Percentiles rank a stretch among this genome's conserved stretches.
Conservation (phyloP, 1,284 basidiomycete species). For the Crepidotus sp. region DNA sequence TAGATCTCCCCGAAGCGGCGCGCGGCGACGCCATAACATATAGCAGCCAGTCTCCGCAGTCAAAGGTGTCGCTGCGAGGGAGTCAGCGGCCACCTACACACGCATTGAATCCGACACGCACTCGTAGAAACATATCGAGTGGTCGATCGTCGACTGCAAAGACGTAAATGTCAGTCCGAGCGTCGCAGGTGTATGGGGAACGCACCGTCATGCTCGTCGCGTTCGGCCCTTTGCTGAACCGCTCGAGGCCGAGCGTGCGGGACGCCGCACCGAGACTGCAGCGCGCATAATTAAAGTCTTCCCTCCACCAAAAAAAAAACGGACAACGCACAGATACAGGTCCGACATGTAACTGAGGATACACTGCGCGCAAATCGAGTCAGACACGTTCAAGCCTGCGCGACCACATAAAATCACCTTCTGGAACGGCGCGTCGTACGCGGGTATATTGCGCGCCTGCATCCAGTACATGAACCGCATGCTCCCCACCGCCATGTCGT, state of each 20-base stretch:
- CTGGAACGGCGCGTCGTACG: constrained; percentile 66
- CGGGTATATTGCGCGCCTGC: constrained; percentile 58
- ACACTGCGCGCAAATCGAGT: constrained; percentile 40
- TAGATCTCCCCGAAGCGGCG: constrained; percentile 64
- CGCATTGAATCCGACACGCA: too few species aligned
- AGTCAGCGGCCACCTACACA: too few species aligned
- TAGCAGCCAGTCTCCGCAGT: constrained; percentile 73
- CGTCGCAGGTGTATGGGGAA: neutral
- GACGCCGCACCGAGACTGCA: constrained; percentile 58
- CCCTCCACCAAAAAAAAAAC: constrained; percentile 19
- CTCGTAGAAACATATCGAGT: constrained; percentile 80
- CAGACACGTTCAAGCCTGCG: neutral
- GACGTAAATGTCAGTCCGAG: constrained; percentile 1
- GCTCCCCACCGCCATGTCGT: constrained; percentile 36
- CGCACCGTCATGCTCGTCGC: constrained; percentile 65
- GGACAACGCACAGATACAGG: constrained; percentile 52
- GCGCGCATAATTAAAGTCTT: constrained; percentile 14
- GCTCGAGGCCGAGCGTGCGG: constrained; percentile 58
- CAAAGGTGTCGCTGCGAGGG: constrained; percentile 53
- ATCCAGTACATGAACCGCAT: constrained; percentile 72
- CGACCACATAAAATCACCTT: constrained; percentile 57
- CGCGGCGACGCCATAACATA: constrained; percentile 68
- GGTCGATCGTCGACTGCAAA: constrained; percentile 71
- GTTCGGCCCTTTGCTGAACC: constrained; percentile 37
- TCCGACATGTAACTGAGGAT: constrained; percentile 85